Conservation (phyloP, 1,284 basidiomycete species). For the Moesziomyces sp. region DNA sequence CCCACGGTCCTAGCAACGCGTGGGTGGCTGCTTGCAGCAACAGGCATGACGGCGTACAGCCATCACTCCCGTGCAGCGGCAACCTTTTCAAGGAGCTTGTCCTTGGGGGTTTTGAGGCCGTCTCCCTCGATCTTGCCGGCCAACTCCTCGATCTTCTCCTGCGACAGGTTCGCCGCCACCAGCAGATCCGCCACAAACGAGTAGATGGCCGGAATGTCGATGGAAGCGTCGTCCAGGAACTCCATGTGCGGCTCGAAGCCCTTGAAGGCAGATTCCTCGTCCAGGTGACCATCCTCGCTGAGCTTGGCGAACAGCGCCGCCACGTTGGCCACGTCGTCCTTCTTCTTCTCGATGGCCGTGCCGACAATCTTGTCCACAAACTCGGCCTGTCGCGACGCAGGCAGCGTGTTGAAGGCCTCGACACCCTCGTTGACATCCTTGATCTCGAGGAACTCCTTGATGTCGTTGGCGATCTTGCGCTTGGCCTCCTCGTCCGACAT, state of each 20-base stretch:
- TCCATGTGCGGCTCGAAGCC: constrained; percentile 77
- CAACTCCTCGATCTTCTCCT: constrained; percentile 61
- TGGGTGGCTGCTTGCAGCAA: constrained; percentile 24
- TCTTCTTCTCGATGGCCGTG: constrained; percentile 82
- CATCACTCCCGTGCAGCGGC: constrained; percentile 41
- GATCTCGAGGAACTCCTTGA: constrained; percentile 70
- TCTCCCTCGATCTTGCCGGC: constrained; percentile 64
- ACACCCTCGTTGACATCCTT: constrained; percentile 87
- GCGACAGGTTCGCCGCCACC: constrained; percentile 47
- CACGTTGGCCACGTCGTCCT: constrained; percentile 77
- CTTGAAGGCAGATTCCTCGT: constrained; percentile 74
- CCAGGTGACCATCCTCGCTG: constrained; percentile 45
- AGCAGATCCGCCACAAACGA: constrained; percentile 74
- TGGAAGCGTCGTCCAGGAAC: constrained; percentile 83
- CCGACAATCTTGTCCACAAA: constrained; percentile 81
- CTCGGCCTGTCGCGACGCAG: constrained; percentile 74
- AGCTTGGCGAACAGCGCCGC: constrained; percentile 63
- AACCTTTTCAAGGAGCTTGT: constrained; percentile 65
- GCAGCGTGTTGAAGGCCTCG: constrained; percentile 72
- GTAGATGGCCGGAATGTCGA: constrained; percentile 89
- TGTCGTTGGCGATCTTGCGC: constrained; percentile 76
- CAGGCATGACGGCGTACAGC: background rate
- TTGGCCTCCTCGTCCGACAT: constrained; percentile 76
- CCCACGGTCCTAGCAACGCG: constrained; percentile 24
- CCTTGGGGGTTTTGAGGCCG: constrained; percentile 63